Conservation (phyloP, 306 rosid species). For the Sophora flavescens region DNA sequence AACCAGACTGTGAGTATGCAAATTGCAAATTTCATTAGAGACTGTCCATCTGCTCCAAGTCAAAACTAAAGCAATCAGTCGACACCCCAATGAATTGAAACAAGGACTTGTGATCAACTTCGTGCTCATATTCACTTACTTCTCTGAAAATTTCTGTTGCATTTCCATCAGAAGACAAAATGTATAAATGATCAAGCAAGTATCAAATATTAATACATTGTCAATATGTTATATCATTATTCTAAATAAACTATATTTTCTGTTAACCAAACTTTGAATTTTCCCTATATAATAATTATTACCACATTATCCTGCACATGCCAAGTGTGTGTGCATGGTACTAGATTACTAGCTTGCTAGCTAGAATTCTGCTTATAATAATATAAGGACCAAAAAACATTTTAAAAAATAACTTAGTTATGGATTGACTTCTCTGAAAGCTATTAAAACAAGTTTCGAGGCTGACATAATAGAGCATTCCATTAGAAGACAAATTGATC, state of each 20-base stretch:
- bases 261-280: too few relatives aligned
- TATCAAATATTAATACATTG: neutral
- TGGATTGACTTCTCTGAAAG: slow-evolving; percentile 41
- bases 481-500: slow-evolving; percentile 18
- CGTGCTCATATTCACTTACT: too few relatives aligned
- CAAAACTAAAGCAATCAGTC: slow-evolving; percentile 31
- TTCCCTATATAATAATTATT: too few relatives aligned
- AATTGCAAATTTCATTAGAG: slow-evolving; percentile 27
- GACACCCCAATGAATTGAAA: too few relatives aligned
- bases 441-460: slow-evolving; percentile 38
- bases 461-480: slow-evolving; percentile 28
- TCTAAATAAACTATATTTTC: neutral
- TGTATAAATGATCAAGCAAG: neutral
- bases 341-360: too few relatives aligned
- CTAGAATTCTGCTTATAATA: too few relatives aligned
- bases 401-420: neutral
- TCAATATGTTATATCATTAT: neutral
- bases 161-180: neutral
- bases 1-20: neutral
- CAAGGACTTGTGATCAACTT: too few relatives aligned
- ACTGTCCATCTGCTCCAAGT: neutral
- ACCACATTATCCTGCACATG: too few relatives aligned
- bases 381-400: too few relatives aligned
- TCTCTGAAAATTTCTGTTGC: too few relatives aligned
- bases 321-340: too few relatives aligned